Evolutionary conservation across 768 basidiomycete species (phyloP), one percentile per base, ranked within the genome.

Genomic region (Hericium coralloides): DNA sequence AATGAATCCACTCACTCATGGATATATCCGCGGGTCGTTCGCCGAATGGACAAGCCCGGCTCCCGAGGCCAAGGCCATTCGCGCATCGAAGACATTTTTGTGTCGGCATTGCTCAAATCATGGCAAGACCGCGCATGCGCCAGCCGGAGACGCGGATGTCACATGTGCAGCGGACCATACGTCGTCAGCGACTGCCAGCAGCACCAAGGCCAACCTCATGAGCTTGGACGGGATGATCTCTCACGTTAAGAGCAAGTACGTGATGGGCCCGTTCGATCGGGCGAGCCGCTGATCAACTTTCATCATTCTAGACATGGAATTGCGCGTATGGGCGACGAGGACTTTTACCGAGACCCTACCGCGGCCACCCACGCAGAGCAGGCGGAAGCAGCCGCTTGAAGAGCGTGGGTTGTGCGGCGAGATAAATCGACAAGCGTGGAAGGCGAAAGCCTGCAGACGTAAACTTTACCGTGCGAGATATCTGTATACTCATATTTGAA

Each of bases 171-270:
- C 37, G 37, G 37, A 9, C 55, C 38, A 41, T 8, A 39, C 48
- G 45, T 15, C 41, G 41, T 49, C 50, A 25, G 49, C 36, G 38
- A 58, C 36, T 23, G n/a, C 52, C 12, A 49, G 9, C 38, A 26
- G 8, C 15, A 17, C 12, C 20, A 17, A 10, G 53, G 14, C 61
- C 20, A 70, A 70, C 51, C 58, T 68, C 55, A 78, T 81, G 66
- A 66, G 60, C 3, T 83, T 84, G 61, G 69, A 85, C 58, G 85
- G 80, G 2, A 61, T 88, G 53, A 70, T 79, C 41, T 85, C 83
- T 22, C 87, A 89, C 60, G 62, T 80, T 57, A 84, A 83, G 63
- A 75, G 69, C 60, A 85, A 80, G 86, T 87, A 59, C 60, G 80
- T 66, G 9, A 22, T 38, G 31, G 31, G 31, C 10, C 31, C 31